Conservation (phyloP, 495 filamentous ascomycete species). For the Lophium mytilinum region DNA sequence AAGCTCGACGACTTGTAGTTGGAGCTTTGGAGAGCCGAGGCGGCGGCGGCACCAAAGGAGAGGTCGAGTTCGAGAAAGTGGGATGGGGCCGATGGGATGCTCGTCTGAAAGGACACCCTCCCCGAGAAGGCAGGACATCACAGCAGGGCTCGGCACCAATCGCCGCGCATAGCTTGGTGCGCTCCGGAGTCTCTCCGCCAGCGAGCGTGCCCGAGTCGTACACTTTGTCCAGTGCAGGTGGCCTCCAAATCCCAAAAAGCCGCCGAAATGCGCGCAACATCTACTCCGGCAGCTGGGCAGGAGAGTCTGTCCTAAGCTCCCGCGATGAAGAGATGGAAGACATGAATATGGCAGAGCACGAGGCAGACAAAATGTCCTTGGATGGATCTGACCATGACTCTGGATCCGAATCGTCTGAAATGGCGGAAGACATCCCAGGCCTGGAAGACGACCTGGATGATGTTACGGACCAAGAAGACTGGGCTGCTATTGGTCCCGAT, state of each 20-base stretch:
- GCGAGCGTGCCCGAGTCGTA: slow-evolving; percentile 45
- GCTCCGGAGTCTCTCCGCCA: slow-evolving; percentile 32
- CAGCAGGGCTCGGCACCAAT: slow-evolving; percentile 16
- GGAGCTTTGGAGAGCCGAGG: slow-evolving; percentile 70
- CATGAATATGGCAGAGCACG: slow-evolving; percentile 66
- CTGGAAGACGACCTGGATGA: slow-evolving; percentile 63
- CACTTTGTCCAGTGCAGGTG: slow-evolving; percentile 33
- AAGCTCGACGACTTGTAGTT: slow-evolving; percentile 82
- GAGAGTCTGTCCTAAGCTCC: slow-evolving; percentile 29
- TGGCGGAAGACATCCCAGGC: slow-evolving; percentile 45
- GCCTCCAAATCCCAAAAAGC: slow-evolving; percentile 56
- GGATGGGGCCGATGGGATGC: slow-evolving; percentile 98
- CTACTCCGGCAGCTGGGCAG: slow-evolving; percentile 52
- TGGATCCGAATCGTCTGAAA: slow-evolving; percentile 55
- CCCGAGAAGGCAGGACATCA: slow-evolving; percentile 39
- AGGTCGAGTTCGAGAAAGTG: slow-evolving; percentile 89
- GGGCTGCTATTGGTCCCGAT: slow-evolving; percentile 82
- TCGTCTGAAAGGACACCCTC: slow-evolving; percentile 56
- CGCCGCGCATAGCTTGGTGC: slow-evolving; percentile 6
- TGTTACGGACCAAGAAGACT: slow-evolving; percentile 95
- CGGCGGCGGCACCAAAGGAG: slow-evolving; percentile 56
- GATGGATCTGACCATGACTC: slow-evolving; percentile 64
- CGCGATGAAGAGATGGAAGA: slow-evolving; percentile 37
- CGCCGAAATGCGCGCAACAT: slow-evolving; percentile 42
- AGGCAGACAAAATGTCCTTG: slow-evolving; percentile 94